Conservation (phyloP, 2,329 filamentous ascomycete genomes). For the Fusarium sp. region DNA sequence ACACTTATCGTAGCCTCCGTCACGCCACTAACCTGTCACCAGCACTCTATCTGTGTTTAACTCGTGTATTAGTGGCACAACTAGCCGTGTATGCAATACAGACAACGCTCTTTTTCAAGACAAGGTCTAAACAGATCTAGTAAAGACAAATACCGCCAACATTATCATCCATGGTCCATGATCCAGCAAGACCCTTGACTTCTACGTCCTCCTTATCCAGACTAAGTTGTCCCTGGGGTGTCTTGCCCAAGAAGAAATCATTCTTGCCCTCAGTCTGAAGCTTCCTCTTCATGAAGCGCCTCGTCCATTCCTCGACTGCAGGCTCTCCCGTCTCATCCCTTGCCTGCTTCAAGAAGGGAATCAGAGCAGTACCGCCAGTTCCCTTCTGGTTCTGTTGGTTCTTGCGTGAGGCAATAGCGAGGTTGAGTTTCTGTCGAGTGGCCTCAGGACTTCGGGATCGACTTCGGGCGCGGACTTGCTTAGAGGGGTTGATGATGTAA, state of each 20-base stretch:
- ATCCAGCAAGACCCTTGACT: conserved; percentile 79
- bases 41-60: background rate
- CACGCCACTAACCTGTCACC: background rate
- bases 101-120: background rate
- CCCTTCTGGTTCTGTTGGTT: conserved; percentile 77
- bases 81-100: background rate
- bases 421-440: conserved; percentile 66
- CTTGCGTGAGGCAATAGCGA: conserved; percentile 69
- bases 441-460: conserved; percentile 69
- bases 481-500: conserved; percentile 92
- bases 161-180: conserved; percentile 89
- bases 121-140: conserved; percentile 42
- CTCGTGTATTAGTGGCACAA: conserved; percentile 2
- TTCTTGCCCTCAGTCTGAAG: conserved; percentile 61
- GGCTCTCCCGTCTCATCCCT: conserved; percentile 96
- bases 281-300: conserved; percentile 67
- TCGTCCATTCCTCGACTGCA: conserved; percentile 77
- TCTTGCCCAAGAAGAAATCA: conserved; percentile 70
- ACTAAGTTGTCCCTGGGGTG: conserved; percentile 54
- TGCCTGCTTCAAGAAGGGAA: conserved; percentile 96
- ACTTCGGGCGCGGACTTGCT: conserved; percentile 75
- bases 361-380: conserved; percentile 92
- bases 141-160: conserved; percentile 74
- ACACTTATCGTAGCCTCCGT: background rate
- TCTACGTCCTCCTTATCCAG: conserved; percentile 59